phyloP scores from a whole-genome alignment of 1,284 basidiomycete species.

The Malassezia nana region DNA sequence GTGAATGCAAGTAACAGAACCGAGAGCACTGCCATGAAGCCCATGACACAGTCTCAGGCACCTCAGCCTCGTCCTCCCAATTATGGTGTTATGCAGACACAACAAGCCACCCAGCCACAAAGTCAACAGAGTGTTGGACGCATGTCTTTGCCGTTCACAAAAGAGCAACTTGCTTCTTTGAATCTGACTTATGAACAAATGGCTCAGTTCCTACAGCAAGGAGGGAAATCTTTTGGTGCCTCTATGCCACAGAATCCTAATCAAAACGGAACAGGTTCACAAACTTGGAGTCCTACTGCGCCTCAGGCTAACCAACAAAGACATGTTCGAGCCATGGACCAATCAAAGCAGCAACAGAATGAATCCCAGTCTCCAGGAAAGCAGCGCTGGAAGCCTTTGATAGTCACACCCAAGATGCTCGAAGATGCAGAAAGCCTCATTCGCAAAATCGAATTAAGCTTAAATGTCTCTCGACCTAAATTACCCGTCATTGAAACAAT shows the following conservation, averaged over 20 bases:
- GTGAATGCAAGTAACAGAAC: too few relatives aligned
- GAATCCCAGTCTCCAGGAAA: neutral
- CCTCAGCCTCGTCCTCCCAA: neutral
- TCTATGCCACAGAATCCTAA: neutral
- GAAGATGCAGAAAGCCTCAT: slow-evolving; percentile 28
- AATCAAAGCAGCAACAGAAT: neutral
- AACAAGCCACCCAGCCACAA: neutral
- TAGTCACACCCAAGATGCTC: slow-evolving; percentile 31
- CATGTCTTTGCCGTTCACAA: slow-evolving; percentile 13
- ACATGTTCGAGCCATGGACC: neutral
- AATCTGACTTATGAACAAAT: slow-evolving; percentile 27
- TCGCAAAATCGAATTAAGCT: slow-evolving; percentile 3
- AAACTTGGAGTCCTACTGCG: neutral
- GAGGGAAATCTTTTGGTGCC: neutral
- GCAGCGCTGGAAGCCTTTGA: neutral
- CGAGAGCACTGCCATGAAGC: neutral
- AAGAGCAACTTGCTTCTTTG: slow-evolving; percentile 26
- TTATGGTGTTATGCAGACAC: neutral
- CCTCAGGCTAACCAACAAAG: neutral
- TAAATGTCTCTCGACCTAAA: slow-evolving; percentile 13
- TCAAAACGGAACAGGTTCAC: neutral
- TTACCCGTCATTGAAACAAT: slow-evolving; percentile 38
- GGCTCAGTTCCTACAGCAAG: slow-evolving; percentile 24
- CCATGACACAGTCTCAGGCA: neutral
- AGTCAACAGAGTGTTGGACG: neutral